Percentiles rank a stretch among this genome's conserved stretches.
Conservation (phyloP, 108 stramenopile genomes). For the Aurantiochytrium sp. region DNA sequence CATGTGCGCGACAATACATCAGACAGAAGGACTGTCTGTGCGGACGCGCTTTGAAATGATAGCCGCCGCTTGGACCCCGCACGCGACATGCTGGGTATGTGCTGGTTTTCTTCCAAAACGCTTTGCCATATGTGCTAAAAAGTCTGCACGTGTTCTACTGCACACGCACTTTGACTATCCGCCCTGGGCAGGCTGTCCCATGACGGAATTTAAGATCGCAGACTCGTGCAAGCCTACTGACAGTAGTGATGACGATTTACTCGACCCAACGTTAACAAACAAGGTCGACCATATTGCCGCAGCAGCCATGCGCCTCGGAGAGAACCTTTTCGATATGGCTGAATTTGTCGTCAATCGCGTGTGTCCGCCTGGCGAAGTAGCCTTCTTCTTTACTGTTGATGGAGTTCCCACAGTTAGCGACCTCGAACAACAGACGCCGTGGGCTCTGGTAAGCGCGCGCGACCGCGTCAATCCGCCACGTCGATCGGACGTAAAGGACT, state of each 20-base stretch:
- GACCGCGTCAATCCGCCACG: neutral
- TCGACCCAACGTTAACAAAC: neutral
- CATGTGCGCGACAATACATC: neutral
- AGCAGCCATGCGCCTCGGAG: neutral
- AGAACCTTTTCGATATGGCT: neutral
- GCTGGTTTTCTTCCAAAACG: neutral
- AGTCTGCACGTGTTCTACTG: neutral
- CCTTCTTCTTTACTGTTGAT: neutral
- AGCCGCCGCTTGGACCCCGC: neutral
- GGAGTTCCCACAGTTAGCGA: neutral
- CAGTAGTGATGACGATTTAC: too few relatives aligned
- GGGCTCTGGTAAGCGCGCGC: neutral
- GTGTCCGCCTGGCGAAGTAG: neutral
- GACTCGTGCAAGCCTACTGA: neutral
- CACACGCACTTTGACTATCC: neutral
- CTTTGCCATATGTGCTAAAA: neutral
- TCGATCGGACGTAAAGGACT: neutral
- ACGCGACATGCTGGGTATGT: neutral
- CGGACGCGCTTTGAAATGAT: neutral
- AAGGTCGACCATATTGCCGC: neutral
- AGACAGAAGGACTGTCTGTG: neutral
- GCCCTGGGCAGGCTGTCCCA: neutral
- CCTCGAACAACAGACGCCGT: neutral
- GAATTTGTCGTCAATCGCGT: neutral
- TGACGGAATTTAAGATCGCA: neutral